Percentiles rank a stretch among this genome's conserved stretches.
Evolutionary conservation across 371 early-diverging fungal genomes (phyloP).

Genomic region (Vairimorpha necatrix): DNA sequence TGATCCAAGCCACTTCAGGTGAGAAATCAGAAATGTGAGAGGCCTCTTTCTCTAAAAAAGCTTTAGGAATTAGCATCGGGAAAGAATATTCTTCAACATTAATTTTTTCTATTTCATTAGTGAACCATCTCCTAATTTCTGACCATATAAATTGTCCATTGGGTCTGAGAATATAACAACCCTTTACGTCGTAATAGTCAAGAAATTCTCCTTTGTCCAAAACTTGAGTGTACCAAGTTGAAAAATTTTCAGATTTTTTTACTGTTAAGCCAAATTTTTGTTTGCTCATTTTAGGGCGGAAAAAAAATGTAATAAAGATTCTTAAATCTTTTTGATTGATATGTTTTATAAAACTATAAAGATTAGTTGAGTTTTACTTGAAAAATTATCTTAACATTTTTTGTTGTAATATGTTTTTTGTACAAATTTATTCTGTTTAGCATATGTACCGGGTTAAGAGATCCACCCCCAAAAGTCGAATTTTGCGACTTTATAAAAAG

Average conservation of each 20-base stretch:
- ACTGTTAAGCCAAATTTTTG: slow-evolving; percentile 79
- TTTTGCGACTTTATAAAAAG: no score
- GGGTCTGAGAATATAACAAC: slow-evolving; percentile 97
- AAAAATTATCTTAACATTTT: no score
- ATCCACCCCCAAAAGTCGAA: no score
- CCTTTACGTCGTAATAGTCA: slow-evolving; percentile 95
- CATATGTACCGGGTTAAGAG: no score
- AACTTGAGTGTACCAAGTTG: slow-evolving; percentile 67
- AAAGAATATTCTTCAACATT: slow-evolving; percentile 96
- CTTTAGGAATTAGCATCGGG: slow-evolving; percentile 94
- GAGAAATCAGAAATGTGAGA: slow-evolving; percentile 97
- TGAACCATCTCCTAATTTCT: slow-evolving; percentile 76
- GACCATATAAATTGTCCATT: slow-evolving; percentile 94
- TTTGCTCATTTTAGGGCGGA: slow-evolving; percentile 16
- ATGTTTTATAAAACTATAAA: no score
- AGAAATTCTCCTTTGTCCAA: slow-evolving; percentile 87
- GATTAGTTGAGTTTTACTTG: no score
- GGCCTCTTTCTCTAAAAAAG: slow-evolving; percentile 86
- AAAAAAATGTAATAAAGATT: no score
- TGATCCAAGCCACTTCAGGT: slow-evolving; percentile 99
- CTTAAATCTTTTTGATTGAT: no score
- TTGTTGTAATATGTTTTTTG: no score
- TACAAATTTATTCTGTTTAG: no score
- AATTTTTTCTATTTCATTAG: slow-evolving; percentile 75
- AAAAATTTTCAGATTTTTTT: slow-evolving; percentile 74